Conservation (phyloP, 371 early-diverging fungal species). For the Apophysomyces trapeziformis region DNA sequence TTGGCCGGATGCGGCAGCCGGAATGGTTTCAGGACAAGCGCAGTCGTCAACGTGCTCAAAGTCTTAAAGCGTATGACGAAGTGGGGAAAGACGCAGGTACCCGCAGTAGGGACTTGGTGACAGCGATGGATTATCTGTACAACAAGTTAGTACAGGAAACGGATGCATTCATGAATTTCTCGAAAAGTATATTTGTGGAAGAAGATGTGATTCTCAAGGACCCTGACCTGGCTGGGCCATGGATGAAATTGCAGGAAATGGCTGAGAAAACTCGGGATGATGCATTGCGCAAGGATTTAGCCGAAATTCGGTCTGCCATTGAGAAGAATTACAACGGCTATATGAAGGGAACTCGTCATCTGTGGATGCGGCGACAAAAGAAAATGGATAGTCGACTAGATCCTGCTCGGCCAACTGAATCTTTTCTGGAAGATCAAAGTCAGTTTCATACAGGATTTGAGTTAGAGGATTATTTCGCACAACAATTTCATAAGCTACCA, state of each 20-base stretch:
- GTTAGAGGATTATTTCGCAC: conserved; percentile 13
- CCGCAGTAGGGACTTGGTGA: background rate
- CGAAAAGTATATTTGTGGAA: conserved; percentile 4
- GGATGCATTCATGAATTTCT: background rate
- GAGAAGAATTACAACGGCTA: conserved; percentile 6
- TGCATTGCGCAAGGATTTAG: conserved; percentile 5
- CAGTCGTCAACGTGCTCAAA: conserved; percentile 7
- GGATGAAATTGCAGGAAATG: conserved; percentile 6
- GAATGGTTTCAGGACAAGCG: conserved; percentile 23
- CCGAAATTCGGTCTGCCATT: background rate
- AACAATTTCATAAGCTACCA: background rate
- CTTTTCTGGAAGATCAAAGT: background rate
- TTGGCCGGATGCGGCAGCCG: conserved; percentile 13
- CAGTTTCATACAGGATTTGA: conserved; percentile 12
- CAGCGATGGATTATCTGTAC: conserved; percentile 19
- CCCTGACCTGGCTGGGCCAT: conserved; percentile 12
- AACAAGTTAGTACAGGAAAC: conserved; percentile 10
- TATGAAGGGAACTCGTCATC: background rate
- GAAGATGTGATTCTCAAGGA: conserved; percentile 8
- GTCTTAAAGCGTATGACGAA: background rate
- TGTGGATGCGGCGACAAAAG: background rate
- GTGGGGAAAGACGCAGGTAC: background rate
- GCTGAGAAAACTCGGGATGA: background rate
- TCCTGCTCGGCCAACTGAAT: background rate
- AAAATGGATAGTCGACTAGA: background rate